These are phyloP conservation scores for Sherardia arvensis DNA, from an alignment of 257 asterid species.

Conservation along the genomic window DNA sequence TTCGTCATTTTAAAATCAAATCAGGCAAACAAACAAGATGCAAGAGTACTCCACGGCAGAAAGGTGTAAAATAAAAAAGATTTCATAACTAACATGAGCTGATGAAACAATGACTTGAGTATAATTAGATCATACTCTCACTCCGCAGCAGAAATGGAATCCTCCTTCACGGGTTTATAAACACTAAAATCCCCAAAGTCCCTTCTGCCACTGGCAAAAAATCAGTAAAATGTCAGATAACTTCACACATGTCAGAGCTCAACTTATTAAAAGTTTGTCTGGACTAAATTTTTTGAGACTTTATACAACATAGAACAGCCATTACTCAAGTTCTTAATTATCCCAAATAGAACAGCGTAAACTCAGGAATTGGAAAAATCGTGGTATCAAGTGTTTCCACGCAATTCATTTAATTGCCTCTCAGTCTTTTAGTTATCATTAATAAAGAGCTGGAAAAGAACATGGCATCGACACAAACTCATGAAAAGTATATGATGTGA, in stretches of 20 bases:
- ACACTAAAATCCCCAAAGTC: slow-evolving; percentile 87
- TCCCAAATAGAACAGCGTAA: no score
- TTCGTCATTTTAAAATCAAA: not conserved
- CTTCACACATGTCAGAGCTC: slow-evolving; percentile 29
- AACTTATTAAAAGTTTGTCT: slow-evolving; percentile 6
- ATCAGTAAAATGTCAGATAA: slow-evolving; percentile 38
- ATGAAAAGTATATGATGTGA: not conserved
- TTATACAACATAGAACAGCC: not conserved
- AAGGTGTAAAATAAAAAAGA: not conserved
- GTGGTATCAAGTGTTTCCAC: not conserved
- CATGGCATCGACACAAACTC: not conserved
- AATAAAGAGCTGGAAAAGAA: not conserved
- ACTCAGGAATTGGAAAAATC: not conserved
- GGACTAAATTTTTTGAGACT: not conserved
- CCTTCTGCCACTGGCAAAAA: slow-evolving; percentile 84
- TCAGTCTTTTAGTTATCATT: not conserved
- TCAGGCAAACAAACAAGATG: not conserved
- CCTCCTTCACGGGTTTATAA: slow-evolving; percentile 44
- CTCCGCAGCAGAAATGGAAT: slow-evolving; percentile 11
- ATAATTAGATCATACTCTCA: not conserved
- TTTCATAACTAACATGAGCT: not conserved
- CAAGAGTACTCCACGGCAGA: not conserved
- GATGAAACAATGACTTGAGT: not conserved
- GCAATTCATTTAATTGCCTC: not conserved
- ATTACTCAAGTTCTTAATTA: not conserved